A percentile compares a stretch with the other conserved stretches of the same genome.
Evolutionary conservation across 306 rosid genomes (phyloP).

Genomic region (Gastrolobium bilobum): DNA sequence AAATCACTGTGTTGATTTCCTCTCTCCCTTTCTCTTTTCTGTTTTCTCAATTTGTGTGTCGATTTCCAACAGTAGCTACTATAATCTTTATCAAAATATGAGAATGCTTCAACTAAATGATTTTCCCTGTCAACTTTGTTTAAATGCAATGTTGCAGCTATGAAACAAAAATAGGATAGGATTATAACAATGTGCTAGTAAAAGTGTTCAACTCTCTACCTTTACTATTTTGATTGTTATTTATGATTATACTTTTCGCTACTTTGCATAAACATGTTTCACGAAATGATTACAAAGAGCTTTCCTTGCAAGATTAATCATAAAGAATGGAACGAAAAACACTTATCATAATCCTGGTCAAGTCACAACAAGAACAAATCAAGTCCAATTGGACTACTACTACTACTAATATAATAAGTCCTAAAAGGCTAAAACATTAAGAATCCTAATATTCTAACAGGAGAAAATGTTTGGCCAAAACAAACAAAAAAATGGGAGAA

Average conservation of each 20-base stretch:
- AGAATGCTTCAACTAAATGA: constrained; percentile 69
- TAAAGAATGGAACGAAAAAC: too few relatives aligned
- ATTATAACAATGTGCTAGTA: background rate
- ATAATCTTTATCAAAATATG: constrained; percentile 78
- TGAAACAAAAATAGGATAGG: constrained; percentile 45
- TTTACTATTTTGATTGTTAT: constrained; percentile 1
- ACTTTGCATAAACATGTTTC: background rate
- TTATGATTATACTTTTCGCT: background rate
- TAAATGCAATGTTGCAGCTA: constrained; percentile 78
- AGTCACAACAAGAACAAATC: background rate
- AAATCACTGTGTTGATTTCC: too few relatives aligned
- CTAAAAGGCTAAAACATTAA: background rate
- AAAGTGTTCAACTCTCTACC: background rate
- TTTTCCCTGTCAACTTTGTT: constrained; percentile 67
- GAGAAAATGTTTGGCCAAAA: background rate
- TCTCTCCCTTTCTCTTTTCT: too few relatives aligned
- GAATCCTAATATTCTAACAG: background rate
- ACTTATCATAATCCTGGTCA: background rate
- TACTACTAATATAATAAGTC: background rate
- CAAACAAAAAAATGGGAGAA: background rate
- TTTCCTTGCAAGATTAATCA: too few relatives aligned
- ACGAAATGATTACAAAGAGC: background rate
- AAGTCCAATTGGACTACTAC: background rate
- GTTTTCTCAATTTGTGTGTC: too few relatives aligned
- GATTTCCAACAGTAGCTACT: constrained; percentile 53